Percentiles rank a stretch among this genome's conserved stretches.
Conservation (phyloP, 1,284 basidiomycete genomes). For the Chalciporus sp. region DNA sequence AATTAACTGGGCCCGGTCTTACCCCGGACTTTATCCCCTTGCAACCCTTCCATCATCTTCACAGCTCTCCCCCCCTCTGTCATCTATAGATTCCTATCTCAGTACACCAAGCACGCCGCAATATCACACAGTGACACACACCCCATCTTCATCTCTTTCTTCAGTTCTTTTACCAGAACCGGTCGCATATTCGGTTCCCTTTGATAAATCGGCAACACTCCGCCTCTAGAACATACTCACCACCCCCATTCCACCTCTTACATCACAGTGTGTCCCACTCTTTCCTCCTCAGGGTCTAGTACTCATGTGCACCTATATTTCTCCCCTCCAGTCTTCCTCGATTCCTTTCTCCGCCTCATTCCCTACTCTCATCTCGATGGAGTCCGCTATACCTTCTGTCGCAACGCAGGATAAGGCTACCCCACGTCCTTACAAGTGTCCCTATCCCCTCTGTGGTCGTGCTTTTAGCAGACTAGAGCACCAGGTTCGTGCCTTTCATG, state of each 20-base stretch:
- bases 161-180: constrained; percentile 29
- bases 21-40: constrained; percentile 33
- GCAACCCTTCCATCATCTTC: constrained; percentile 14
- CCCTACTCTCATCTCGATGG: constrained; percentile 27
- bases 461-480: constrained; percentile 93
- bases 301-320: constrained; percentile 34
- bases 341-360: constrained; percentile 22
- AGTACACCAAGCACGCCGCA: constrained; percentile 23
- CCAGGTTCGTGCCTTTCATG: constrained; percentile 60
- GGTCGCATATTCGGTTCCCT: constrained; percentile 18
- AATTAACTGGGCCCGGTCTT: constrained; percentile 30
- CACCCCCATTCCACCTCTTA: constrained; percentile 12
- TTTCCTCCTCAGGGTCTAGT: constrained; percentile 12
- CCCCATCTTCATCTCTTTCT: constrained; percentile 19
- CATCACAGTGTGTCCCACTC: constrained; percentile 28
- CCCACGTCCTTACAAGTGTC: constrained; percentile 92
- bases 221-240: constrained; percentile 24
- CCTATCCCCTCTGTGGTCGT: constrained; percentile 87
- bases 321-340: constrained; percentile 19
- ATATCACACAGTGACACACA: constrained; percentile 32
- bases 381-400: constrained; percentile 13
- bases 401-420: constrained; percentile 51
- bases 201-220: constrained; percentile 25
- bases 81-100: constrained; percentile 35
- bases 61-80: constrained; percentile 16